Evolutionary conservation across 176 grass and related monocot species (phyloP), one percentile per base, ranked within the genome.

Genomic region (Canna indica): DNA sequence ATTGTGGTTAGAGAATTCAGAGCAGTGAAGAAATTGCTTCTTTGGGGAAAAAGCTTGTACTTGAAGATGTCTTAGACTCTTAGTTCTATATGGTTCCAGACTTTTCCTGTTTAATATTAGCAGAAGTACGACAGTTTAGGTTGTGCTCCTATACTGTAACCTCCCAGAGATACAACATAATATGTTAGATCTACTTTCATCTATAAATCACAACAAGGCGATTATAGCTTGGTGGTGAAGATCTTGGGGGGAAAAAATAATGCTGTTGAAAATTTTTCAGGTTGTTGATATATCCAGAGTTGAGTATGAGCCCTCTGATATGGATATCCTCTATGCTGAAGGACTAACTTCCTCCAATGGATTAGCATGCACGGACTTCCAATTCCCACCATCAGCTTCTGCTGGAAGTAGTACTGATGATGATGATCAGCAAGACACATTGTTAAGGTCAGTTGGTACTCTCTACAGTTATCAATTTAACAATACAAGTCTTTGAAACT

Each of bases 261-360:
- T 45, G 60, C 30, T 35, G 56, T 27, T 29, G 34, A 17, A 26
- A 59, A 83, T 87, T 90, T 10, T 13, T 68, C 84, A 99, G 94
- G 86, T 81, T 83, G 84, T 81, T 80, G 94, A 90, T 81, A 89
- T 93, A 70, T 99, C 82, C 62, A 91, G 90, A 80, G 42, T 63
- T 32, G 94, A 93, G 56, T 99, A 93, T 83, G 86, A 88, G 77
- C 90, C 88, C 32, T 93, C 77, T 81, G 87, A 86, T 77, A 80
- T 26, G 5, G 90, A 99, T 83, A 90, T 93, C 61, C 78, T 99
- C 5, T 85, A 88, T 47, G 82, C 90, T 32, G 90, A 86, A 68
- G 87, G 95, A 67, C 77, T 93, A 75, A 90, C 78, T 82, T 93
- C 89, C 9, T 90, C 84, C 0, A 80, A 90, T 64, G 95, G 84